These are phyloP conservation scores for Coprinopsis sp. DNA, from an alignment of 768 basidiomycete genomes.

Conservation along the genomic window DNA sequence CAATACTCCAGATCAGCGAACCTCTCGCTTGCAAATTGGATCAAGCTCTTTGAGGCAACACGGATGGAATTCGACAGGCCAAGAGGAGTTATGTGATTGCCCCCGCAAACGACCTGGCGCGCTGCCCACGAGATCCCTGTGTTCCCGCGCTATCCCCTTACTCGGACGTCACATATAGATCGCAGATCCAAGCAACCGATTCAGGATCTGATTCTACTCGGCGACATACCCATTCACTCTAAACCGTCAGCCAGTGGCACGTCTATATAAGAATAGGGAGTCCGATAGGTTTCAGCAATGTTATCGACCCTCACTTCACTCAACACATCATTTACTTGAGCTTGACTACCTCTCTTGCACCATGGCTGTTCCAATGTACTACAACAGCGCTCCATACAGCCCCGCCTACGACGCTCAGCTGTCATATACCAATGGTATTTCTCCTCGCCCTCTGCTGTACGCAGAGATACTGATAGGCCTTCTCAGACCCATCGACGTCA, in stretches of 20 bases:
- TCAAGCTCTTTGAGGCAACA: slow-evolving; percentile 1
- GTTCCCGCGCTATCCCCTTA: slow-evolving; percentile 4
- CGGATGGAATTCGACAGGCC: not conserved
- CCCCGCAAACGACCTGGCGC: slow-evolving; percentile 5
- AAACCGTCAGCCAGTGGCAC: not conserved
- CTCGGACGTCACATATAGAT: slow-evolving; percentile 6
- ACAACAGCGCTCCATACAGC: no score
- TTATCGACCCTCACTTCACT: not conserved
- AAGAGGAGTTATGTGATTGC: not conserved
- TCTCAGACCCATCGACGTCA: not conserved
- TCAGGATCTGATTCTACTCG: slow-evolving; percentile 5
- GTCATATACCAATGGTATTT: no score
- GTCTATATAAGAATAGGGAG: slow-evolving; percentile 9
- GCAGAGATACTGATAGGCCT: no score
- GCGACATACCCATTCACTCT: slow-evolving; percentile 4
- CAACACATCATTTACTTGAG: not conserved
- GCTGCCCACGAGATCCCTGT: slow-evolving; percentile 9
- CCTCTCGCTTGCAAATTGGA: not conserved
- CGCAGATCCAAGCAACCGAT: slow-evolving; percentile 8
- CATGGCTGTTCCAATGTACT: no score
- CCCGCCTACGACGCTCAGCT: no score
- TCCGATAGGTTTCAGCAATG: slow-evolving; percentile 7
- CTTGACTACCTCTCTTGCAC: not conserved
- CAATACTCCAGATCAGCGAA: slow-evolving; percentile 2
- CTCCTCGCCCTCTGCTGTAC: no score